Percentiles rank a stretch among this genome's conserved stretches.
phyloP scores from a whole-genome alignment of 495 filamentous ascomycete genomes.

The Usnea hakonensis region DNA sequence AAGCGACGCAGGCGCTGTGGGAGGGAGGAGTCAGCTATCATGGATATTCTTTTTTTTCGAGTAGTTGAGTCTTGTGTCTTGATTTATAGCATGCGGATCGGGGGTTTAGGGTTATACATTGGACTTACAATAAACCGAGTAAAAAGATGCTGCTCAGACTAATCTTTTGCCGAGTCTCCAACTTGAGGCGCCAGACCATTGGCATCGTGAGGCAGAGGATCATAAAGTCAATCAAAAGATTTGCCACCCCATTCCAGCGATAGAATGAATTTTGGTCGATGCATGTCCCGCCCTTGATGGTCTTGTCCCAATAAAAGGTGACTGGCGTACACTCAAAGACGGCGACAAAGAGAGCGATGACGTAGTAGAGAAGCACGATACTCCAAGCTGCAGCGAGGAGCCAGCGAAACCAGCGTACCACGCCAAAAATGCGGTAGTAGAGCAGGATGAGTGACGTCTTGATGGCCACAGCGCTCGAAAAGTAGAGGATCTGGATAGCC shows the following conservation, averaged over 20 bases:
- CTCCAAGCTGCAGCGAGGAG: constrained; percentile 30
- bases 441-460: constrained; percentile 43
- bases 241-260: constrained; percentile 39
- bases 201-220: constrained; percentile 36
- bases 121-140: constrained; percentile 38
- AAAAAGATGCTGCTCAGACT: constrained; percentile 41
- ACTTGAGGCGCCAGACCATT: constrained; percentile 40
- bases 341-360: constrained; percentile 34
- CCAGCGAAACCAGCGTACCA: constrained; percentile 33
- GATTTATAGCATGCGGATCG: too few relatives aligned
- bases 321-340: constrained; percentile 39
- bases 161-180: constrained; percentile 38
- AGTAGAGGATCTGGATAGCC: constrained; percentile 42
- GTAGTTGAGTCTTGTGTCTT: too few relatives aligned
- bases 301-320: constrained; percentile 36
- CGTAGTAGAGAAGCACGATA: constrained; percentile 34
- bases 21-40: too few relatives aligned
- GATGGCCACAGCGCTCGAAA: constrained; percentile 34
- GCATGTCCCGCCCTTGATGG: constrained; percentile 29
- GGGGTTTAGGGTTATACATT: too few relatives aligned
- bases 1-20: constrained; percentile 40
- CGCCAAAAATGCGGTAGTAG: constrained; percentile 38
- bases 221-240: constrained; percentile 40
- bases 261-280: constrained; percentile 34
- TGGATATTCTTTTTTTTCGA: too few relatives aligned